Base-by-base conservation (phyloP, 108 stramenopile species). In the Fragilaria crotonensis region DNA sequence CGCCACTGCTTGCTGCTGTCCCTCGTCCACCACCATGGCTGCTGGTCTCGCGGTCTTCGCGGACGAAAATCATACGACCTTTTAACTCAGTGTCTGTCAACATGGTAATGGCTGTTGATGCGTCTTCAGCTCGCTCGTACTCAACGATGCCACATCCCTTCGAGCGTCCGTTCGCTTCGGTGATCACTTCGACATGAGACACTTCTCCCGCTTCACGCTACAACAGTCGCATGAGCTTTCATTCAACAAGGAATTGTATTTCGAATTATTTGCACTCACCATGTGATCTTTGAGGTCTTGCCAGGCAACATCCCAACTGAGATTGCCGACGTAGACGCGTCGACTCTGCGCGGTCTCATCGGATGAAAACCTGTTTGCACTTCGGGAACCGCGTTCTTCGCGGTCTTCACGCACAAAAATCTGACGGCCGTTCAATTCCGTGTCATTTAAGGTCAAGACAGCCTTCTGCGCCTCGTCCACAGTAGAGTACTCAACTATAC, bases 111-210 rank as follows among this genome's bases (percentile, higher is more conserved):
- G 95, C 94, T 7, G 70, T 31, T 17, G 67, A 46, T 18, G 95
- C 97, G 23, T 78, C 94, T 23, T 79, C 87, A n/a, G 73, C 73
- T 7, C 75, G 87, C 0, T 65, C 73, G 62, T 78, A 97, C 60
- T 95, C 94, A 25, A 97, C 97, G 53, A 95, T 85, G 1, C 90
- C 97, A 60, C 86, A 96, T 27, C 97, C 95, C 61, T 90, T 93
- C 31, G 85, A 90, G 5, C 90, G 81, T 19, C 95, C 94, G 45
- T 85, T 85, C 51, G 70, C 68, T 33, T 81, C 88, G 36, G 66
- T 79, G 63, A 96, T 87, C 46, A 98, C 65, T 62, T 94, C 89
- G 22, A 90, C 95, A 74, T 84, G 75, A 0, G 71, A 59, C 2
- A 95, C 94, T 27, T 84, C 79, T 2, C 94, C 94, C 30, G 83